phyloP scores from a whole-genome alignment of 2,329 filamentous ascomycete genomes.

The Nannizziopsis arthrosporioides region DNA sequence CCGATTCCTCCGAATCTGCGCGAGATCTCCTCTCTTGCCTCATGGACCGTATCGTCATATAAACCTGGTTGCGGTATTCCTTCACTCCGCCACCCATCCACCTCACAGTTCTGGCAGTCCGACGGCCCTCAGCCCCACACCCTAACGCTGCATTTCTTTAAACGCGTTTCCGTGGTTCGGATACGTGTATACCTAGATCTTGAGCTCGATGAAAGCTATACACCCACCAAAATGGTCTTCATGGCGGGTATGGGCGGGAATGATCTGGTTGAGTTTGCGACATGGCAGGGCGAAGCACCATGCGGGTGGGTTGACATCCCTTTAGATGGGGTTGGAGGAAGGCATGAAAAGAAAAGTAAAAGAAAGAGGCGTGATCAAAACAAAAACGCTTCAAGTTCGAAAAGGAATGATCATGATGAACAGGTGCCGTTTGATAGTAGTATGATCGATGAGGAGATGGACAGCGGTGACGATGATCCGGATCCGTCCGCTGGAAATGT shows the following conservation, averaged over 20 bases:
- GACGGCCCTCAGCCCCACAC: slow-evolving; percentile 55
- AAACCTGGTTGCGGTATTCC: slow-evolving; percentile 52
- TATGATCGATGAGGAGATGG: slow-evolving; percentile 4
- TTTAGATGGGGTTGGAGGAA: slow-evolving; percentile 49
- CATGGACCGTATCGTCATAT: slow-evolving; percentile 51
- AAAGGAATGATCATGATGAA: slow-evolving; percentile 18
- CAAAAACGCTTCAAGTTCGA: background rate
- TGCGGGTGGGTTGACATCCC: slow-evolving; percentile 86
- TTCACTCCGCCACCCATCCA: slow-evolving; percentile 47
- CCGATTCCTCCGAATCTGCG: slow-evolving; percentile 39
- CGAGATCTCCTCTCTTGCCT: slow-evolving; percentile 54
- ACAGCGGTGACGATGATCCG: slow-evolving; percentile 17
- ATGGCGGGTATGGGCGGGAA: slow-evolving; percentile 83
- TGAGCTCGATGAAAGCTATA: slow-evolving; percentile 87
- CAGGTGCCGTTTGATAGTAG: slow-evolving; percentile 12
- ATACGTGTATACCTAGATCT: slow-evolving; percentile 63
- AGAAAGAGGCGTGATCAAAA: slow-evolving; percentile 5
- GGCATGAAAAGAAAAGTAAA: slow-evolving; percentile 19
- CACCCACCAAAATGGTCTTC: slow-evolving; percentile 82
- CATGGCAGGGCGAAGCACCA: slow-evolving; percentile 65
- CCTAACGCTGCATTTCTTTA: slow-evolving; percentile 51
- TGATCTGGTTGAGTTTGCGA: slow-evolving; percentile 77
- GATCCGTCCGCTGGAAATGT: slow-evolving; percentile 53
- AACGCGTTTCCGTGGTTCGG: slow-evolving; percentile 41
- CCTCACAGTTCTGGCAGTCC: slow-evolving; percentile 52